Base-by-base conservation (phyloP, 768 basidiomycete species). In the Lactifluus volemus region DNA sequence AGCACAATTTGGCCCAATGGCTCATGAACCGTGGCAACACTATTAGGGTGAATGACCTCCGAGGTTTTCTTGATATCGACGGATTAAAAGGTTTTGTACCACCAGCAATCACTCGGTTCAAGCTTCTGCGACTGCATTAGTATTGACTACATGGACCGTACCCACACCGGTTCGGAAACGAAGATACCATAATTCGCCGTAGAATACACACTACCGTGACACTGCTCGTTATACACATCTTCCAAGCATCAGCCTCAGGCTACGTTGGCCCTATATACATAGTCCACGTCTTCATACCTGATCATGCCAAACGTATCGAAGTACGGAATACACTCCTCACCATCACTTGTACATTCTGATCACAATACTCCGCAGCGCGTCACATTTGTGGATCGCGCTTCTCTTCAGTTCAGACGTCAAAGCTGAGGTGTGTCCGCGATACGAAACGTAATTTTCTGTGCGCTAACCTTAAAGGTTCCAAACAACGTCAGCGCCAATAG, bases 391-490 rank as follows among this genome's bases (percentile, higher is more conserved):
- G 11, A 21, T 39, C 12, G 2, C 10, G 3, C 21, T 17, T 8
- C 19, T 21, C 39, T 9, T 6, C 21, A 19, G 4, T 25, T 5
- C 11, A 15, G 14, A 49, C 10, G 8, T 58, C 48, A 61, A 39
- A 61, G 2, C 19, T 29, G 44, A 10, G 65, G 63, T 1, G 63
- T 65, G 29, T 64, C 65, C 12, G 55, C 45, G 47, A 70, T 55
- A 32, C 66, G 59, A 59, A 70, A 70, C 12, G 70, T 71, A 38
- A 71, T 55, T 62, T 74, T 73, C 62, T 69, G 67, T 34, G 63
- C 72, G 54, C 69, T 71, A 25, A 69, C 58, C 67, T 67, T 36
- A 8, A 29, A 11, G 8, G 4, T 44, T 34, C 21, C 12, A 9
- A 12, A 38, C 9, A 38, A 39, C 1, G 19, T 30, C 38, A 48